Conservation (phyloP, 2,329 filamentous ascomycete species). For the Sporothrix euskadiensis region DNA sequence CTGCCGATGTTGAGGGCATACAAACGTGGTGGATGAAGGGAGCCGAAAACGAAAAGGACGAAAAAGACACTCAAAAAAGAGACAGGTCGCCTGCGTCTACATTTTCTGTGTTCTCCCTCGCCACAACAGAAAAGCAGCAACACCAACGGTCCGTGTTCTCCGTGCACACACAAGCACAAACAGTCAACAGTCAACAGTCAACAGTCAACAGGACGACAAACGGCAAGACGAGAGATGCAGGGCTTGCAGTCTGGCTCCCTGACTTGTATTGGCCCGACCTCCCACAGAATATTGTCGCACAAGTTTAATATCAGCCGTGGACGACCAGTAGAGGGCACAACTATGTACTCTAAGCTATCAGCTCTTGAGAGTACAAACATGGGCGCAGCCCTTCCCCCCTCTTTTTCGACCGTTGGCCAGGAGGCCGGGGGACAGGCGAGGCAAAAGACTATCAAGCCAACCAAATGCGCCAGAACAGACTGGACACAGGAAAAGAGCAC, state of each 20-base stretch:
- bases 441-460: too few relatives aligned
- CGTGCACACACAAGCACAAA: not conserved
- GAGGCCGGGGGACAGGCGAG: not conserved
- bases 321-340: not conserved
- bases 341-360: not conserved
- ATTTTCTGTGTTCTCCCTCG: not conserved
- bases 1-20: not conserved
- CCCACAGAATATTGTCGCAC: not conserved
- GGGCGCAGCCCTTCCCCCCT: not conserved
- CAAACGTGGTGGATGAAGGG: not conserved
- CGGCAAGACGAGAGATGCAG: not conserved
- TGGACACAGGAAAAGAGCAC: not conserved
- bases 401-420: not conserved
- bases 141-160: not conserved
- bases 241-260: not conserved
- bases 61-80: not conserved
- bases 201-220: not conserved
- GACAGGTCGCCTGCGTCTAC: slow-evolving; percentile 19
- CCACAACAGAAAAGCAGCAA: slow-evolving; percentile 1
- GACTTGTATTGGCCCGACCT: not conserved
- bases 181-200: not conserved
- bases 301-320: slow-evolving; percentile 16
- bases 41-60: not conserved
- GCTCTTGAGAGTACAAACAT: not conserved
- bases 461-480: not conserved